phyloP scores from a whole-genome alignment of 371 early-diverging fungal genomes.

The Mucor piriformis region DNA sequence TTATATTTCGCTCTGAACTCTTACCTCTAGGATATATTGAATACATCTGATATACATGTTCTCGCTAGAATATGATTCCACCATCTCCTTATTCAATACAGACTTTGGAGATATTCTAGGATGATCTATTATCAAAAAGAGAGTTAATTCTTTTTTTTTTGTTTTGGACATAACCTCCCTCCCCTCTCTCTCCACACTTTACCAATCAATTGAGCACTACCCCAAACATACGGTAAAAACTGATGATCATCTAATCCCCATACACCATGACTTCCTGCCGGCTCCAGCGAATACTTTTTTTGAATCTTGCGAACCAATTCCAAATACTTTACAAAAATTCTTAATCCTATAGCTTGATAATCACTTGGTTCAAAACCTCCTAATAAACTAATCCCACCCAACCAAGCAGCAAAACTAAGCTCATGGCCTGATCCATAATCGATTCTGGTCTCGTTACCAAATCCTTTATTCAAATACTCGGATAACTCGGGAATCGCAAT shows the following conservation, averaged over 20 bases:
- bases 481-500: slow-evolving; percentile 69
- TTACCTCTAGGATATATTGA: slow-evolving; percentile 76
- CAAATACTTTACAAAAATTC: slow-evolving; percentile 80
- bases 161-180: neutral
- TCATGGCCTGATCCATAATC: slow-evolving; percentile 99
- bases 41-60: slow-evolving; percentile 92
- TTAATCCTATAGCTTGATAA: slow-evolving; percentile 70
- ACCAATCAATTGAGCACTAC: slow-evolving; percentile 83
- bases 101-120: slow-evolving; percentile 74
- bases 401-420: slow-evolving; percentile 91
- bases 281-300: slow-evolving; percentile 91
- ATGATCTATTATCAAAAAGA: slow-evolving; percentile 57
- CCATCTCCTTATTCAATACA: slow-evolving; percentile 65
- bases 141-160: neutral
- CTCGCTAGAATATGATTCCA: slow-evolving; percentile 71
- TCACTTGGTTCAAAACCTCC: slow-evolving; percentile 64
- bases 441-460: slow-evolving; percentile 94
- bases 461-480: slow-evolving; percentile 80
- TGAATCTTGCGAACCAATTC: slow-evolving; percentile 85
- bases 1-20: neutral
- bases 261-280: slow-evolving; percentile 98
- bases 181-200: neutral
- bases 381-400: slow-evolving; percentile 76
- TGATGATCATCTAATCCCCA: slow-evolving; percentile 99
- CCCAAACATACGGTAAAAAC: slow-evolving; percentile 96